phyloP scores from a whole-genome alignment of 305 asterid species.

The Ajuga reptans region DNA sequence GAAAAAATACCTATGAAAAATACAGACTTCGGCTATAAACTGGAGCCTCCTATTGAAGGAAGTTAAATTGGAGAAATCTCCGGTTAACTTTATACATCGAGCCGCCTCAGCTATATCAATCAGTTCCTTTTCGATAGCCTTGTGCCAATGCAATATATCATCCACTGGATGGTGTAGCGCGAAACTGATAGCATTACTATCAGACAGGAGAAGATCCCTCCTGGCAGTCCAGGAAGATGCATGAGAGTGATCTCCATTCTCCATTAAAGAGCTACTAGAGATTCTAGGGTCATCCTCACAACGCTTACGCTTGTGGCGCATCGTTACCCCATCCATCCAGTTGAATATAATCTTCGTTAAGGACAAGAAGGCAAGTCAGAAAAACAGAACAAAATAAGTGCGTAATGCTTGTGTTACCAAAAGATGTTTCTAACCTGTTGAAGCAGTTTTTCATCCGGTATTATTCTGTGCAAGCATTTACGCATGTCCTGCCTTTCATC shows the following conservation, averaged over 20 bases:
- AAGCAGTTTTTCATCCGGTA: constrained; percentile 81
- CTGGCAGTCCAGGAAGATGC: constrained; percentile 36
- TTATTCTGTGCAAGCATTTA: constrained; percentile 69
- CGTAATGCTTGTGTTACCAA: constrained; percentile 11
- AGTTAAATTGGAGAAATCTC: constrained; percentile 79
- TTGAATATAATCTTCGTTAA: constrained; percentile 66
- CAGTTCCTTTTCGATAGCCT: constrained; percentile 80
- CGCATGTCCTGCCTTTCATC: constrained; percentile 90
- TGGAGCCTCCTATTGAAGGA: constrained; percentile 76
- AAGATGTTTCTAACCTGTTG: constrained; percentile 60
- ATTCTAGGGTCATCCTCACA: constrained; percentile 42
- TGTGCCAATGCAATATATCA: constrained; percentile 94
- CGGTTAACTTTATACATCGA: constrained; percentile 60
- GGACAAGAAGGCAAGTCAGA: constrained; percentile 30
- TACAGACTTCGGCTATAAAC: constrained; percentile 97
- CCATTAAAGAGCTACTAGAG: constrained; percentile 29
- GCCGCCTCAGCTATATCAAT: constrained; percentile 86
- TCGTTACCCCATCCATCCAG: constrained; percentile 92
- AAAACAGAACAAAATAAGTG: constrained; percentile 10
- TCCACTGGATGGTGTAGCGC: constrained; percentile 52
- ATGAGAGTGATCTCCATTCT: constrained; percentile 44
- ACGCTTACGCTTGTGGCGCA: constrained; percentile 67
- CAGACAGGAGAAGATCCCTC: constrained; percentile 34
- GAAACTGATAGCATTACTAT: constrained; percentile 31
- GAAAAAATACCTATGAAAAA: constrained; percentile 71